Evolutionary conservation across 2,329 filamentous ascomycete species (phyloP).

Genomic region (Trichoderma sp.): DNA sequence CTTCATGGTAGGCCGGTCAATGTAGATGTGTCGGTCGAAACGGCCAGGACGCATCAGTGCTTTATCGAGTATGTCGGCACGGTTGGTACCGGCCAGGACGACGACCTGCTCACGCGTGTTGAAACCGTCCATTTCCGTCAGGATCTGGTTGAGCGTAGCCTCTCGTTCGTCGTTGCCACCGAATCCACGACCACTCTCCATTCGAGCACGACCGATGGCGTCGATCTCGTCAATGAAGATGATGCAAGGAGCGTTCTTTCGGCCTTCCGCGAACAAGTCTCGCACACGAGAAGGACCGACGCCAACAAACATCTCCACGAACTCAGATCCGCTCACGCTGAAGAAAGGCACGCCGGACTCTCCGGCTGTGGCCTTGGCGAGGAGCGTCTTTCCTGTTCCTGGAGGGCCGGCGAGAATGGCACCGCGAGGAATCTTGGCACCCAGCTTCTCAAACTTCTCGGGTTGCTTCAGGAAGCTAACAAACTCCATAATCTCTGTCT

Average conservation of each 20-base stretch:
- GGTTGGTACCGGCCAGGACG: conserved; percentile 93
- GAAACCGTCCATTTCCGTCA: conserved; percentile 99
- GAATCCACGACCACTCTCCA: conserved; percentile 69
- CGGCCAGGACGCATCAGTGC: conserved; percentile 95
- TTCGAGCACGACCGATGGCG: conserved; percentile 88
- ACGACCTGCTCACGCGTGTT: conserved; percentile 96
- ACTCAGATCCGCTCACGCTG: conserved; percentile 97
- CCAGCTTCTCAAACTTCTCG: conserved; percentile 86
- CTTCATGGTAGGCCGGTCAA: conserved; percentile 95
- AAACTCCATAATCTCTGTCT: conserved; percentile 98
- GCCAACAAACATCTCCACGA: conserved; percentile 99
- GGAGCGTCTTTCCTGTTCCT: conserved; percentile 95
- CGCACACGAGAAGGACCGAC: conserved; percentile 94
- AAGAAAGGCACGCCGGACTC: conserved; percentile 98
- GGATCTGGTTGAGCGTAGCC: conserved; percentile 94
- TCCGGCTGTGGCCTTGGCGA: conserved; percentile 95
- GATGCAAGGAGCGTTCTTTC: conserved; percentile 96
- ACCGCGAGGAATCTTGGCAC: conserved; percentile 95
- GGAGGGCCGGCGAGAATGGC: conserved; percentile 97
- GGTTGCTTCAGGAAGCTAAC: conserved; percentile 96
- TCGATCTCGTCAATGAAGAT: conserved; percentile 99
- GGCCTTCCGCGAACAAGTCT: conserved; percentile 89
- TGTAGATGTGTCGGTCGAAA: conserved; percentile 94
- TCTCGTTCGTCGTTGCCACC: conserved; percentile 97
- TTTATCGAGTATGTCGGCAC: conserved; percentile 91